Evolutionary conservation across 805 yeast genomes (phyloP).

Genomic region (Pichia rugopelliculosa): DNA sequence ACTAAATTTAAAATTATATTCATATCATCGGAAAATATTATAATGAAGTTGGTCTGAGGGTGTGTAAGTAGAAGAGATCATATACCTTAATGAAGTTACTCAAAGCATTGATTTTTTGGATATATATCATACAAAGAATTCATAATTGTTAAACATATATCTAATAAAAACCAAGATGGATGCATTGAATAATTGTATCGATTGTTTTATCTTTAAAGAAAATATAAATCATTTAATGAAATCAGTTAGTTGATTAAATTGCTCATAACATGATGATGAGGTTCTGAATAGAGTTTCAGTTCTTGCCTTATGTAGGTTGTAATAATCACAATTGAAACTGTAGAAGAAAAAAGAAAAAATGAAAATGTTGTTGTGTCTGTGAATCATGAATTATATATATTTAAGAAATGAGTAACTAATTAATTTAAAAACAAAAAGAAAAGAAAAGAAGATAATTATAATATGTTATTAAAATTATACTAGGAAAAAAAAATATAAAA

Average conservation of each 20-base stretch:
- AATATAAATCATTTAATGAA: neutral
- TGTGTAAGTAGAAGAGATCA: neutral
- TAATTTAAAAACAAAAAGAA: neutral
- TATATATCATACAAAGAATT: too few species aligned
- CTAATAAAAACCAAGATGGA: slow-evolving; percentile 6
- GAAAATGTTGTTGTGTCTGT: too few species aligned
- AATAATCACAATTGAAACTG: neutral
- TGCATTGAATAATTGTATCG: slow-evolving; percentile 2
- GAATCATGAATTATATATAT: too few species aligned
- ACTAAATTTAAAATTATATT: neutral
- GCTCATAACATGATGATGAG: slow-evolving; percentile 8
- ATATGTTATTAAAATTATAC: neutral
- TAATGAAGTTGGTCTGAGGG: neutral
- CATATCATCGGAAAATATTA: too few species aligned
- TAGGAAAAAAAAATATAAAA: too few species aligned
- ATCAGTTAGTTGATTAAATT: neutral
- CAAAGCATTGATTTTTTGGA: neutral
- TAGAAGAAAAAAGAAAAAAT: neutral
- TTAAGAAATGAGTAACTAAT: neutral
- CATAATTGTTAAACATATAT: too few species aligned
- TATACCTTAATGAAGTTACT: neutral
- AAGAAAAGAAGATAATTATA: neutral
- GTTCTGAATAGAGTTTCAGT: slow-evolving; percentile 1
- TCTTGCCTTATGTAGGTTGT: slow-evolving; percentile 8
- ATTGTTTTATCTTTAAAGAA: neutral